Evolutionary conservation across 495 filamentous ascomycete genomes (phyloP), one percentile per base, ranked within the genome.

Genomic region (Lepraria neglecta): DNA sequence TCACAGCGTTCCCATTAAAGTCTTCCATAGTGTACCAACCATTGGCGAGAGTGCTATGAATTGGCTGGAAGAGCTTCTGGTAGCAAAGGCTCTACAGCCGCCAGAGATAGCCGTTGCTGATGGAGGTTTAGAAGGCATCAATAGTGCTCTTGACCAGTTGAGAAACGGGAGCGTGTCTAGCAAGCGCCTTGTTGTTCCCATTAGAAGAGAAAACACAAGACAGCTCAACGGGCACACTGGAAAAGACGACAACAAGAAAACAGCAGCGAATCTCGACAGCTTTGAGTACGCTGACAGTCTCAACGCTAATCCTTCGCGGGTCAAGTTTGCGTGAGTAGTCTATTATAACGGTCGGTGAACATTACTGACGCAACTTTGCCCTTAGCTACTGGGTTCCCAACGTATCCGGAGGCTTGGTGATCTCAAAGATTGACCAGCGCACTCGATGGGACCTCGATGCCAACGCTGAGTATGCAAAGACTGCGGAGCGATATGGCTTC

Each of bases 1-100:
- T 52, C 84, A 89, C 60, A 83, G 76, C 5, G 81, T 88, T 24
- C 86, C 85, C 0, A 86, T 89, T 56, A 89, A 88, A 69, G 61
- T 86, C 28, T 89, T 87, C 64, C 86, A 89, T 64, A 76, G 80
- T 55, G 78, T 81, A 4, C 76, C 80, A 0, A 70, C 72, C 3
- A 75, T 87, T 0, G 85, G 86, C 1, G 79, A 82, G 53, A 69
- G 68, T 7, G 67, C 85, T 67, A 79, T 82, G 5, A 63, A 65
- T 19, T 89, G 85, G 85, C 68, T 86, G 61, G 85, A 88, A 67
- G 69, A 72, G 40, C 67, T 89, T 50, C 64, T 88, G 47, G 72
- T 76, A 27, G 66, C 74, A 3, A 72, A 72, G 0, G 63, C 76
- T 21, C 63, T 89, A 24, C 66, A 69, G 35, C 71, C 82, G 35